phyloP scores from a whole-genome alignment of 2,329 filamentous ascomycete genomes.

The Gnomoniopsis smithogilvyi region DNA sequence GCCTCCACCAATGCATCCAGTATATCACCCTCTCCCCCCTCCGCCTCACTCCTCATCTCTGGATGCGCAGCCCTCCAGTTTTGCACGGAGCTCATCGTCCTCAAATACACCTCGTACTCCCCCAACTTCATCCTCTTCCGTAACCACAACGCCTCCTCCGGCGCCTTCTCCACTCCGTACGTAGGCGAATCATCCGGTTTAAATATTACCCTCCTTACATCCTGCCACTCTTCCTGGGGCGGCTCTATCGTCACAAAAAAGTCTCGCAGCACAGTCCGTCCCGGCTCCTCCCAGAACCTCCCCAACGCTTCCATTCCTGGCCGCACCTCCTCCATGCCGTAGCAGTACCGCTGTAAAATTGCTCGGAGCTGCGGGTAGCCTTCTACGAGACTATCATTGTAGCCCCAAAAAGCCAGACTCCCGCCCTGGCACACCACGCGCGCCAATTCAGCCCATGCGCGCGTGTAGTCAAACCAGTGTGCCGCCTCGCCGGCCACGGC shows the following conservation, averaged over 20 bases:
- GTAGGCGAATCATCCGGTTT: constrained; percentile 46
- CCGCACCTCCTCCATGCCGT: constrained; percentile 43
- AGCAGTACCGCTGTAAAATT: constrained; percentile 54
- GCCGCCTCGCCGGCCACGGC: constrained; percentile 53
- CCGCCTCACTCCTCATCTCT: constrained; percentile 41
- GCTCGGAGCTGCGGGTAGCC: constrained; percentile 48
- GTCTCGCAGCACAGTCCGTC: constrained; percentile 51
- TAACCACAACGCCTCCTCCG: constrained; percentile 42
- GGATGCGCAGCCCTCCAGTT: constrained; percentile 57
- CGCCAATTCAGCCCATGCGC: constrained; percentile 52
- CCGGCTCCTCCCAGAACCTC: constrained; percentile 59
- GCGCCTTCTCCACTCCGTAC: constrained; percentile 27
- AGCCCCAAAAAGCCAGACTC: constrained; percentile 63
- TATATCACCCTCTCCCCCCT: constrained; percentile 58
- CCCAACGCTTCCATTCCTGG: constrained; percentile 49
- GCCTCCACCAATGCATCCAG: constrained; percentile 61
- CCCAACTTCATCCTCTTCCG: constrained; percentile 51
- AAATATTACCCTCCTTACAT: constrained; percentile 52
- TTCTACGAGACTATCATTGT: constrained; percentile 60
- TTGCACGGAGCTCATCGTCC: constrained; percentile 59
- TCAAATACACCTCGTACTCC: constrained; percentile 57
- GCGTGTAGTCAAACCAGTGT: constrained; percentile 63
- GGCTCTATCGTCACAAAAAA: constrained; percentile 50
- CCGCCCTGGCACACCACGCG: constrained; percentile 53
- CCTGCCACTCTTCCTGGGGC: constrained; percentile 48